A percentile compares a stretch with the other conserved stretches of the same genome.
These are phyloP conservation scores for Puccinia horiana DNA, from an alignment of 1,284 basidiomycete genomes.

Conservation along the genomic window DNA sequence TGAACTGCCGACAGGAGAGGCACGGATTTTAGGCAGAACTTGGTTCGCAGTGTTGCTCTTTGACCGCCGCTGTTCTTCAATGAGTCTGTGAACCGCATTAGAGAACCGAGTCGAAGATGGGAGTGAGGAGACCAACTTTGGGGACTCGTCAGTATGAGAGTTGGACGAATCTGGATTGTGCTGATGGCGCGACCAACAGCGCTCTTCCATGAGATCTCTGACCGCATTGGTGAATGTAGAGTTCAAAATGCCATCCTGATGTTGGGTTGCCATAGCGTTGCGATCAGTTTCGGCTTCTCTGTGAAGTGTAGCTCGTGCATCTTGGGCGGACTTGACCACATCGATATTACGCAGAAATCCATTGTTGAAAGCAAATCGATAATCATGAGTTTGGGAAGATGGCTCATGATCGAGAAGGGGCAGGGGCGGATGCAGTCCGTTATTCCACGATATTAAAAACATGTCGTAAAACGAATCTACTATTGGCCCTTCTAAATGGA, in stretches of 20 bases:
- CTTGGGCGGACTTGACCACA: constrained; percentile 62
- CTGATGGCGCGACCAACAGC: constrained; percentile 8
- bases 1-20: not conserved
- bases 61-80: constrained; percentile 18
- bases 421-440: constrained; percentile 66
- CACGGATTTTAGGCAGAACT: not conserved
- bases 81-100: constrained; percentile 32
- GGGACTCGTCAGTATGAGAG: not conserved
- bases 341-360: constrained; percentile 61
- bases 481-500: constrained; percentile 69
- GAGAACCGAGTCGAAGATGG: constrained; percentile 11
- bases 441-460: constrained; percentile 70
- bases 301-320: constrained; percentile 60
- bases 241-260: constrained; percentile 28
- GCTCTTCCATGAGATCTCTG: constrained; percentile 47
- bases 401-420: constrained; percentile 55
- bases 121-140: not conserved
- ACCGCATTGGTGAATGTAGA: constrained; percentile 14
- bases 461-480: constrained; percentile 74
- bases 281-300: constrained; percentile 58
- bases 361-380: constrained; percentile 50
- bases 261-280: constrained; percentile 48
- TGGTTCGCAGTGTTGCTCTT: not conserved
- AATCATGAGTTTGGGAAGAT: constrained; percentile 58
- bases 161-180: not conserved